A percentile compares a stretch with the other conserved stretches of the same genome.
phyloP scores from a whole-genome alignment of 805 yeast genomes.

The Candida ponderosae region DNA sequence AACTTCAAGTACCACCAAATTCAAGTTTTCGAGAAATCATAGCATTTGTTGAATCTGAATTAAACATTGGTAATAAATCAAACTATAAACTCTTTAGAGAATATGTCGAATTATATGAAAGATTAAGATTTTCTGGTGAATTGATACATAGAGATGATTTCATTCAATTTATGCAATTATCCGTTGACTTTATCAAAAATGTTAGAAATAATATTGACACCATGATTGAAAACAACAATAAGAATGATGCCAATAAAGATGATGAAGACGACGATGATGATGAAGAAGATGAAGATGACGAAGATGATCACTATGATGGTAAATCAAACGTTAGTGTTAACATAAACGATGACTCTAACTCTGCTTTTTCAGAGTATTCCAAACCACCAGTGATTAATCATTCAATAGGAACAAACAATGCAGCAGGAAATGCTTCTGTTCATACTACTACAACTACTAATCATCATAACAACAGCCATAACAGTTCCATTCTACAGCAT shows the following conservation, averaged over 20 bases:
- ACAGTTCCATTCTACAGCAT: neutral
- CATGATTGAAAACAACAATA: neutral
- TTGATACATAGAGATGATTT: constrained; percentile 54
- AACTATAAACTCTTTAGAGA: constrained; percentile 11
- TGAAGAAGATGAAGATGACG: neutral
- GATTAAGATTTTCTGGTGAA: constrained; percentile 56
- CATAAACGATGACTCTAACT: neutral
- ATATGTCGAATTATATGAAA: constrained; percentile 54
- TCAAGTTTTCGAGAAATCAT: constrained; percentile 35
- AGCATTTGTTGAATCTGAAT: constrained; percentile 23
- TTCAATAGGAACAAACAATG: neutral
- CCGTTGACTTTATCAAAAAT: constrained; percentile 25
- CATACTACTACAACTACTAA: neutral
- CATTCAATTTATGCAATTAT: constrained; percentile 45
- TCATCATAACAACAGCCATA: no score
- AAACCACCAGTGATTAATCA: neutral
- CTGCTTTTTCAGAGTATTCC: neutral
- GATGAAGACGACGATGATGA: no score
- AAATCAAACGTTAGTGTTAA: no score
- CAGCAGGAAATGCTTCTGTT: no score
- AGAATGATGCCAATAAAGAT: neutral
- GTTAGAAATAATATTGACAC: constrained; percentile 5
- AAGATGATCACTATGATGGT: neutral
- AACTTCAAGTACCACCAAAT: constrained; percentile 27
- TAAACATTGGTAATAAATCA: constrained; percentile 10